Base-by-base conservation (phyloP, 164 flowering plant genomes). In the Vitis vinifera region DNA sequence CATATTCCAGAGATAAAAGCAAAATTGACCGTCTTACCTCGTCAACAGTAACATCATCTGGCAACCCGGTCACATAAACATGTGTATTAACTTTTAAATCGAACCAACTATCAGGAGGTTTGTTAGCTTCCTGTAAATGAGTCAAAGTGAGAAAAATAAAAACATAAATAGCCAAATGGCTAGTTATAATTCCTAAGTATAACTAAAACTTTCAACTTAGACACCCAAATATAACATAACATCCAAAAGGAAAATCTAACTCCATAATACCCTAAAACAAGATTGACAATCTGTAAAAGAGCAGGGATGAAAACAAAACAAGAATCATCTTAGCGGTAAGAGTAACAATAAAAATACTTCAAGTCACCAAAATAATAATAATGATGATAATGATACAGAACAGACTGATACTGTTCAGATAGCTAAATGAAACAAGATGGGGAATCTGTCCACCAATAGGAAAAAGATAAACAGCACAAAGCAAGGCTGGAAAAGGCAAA, bases 91-190 rank as follows among this genome's bases (percentile, higher is more conserved):
- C 89, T 79, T 96, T 96, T 69, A 96, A 79, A 59, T 96, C 99
- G 61, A 96, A 96, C 99, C 99, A 96, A 76, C 91, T 80, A 69
- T 96, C 99, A 55, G 99, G 99, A 71, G 94, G 94, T 72, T 93
- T 89, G 75, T 96, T 93, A 51, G 97, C 82, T 87, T 96, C 98
- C 99, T 95, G 88, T 27, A 76, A 78, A 71, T 23, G 31, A 56
- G 80, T 73, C 59, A 75, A 66, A 51, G 29, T 50, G 68, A 51
- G 5, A 5, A n/a, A 10, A 31, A 63, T 29, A 0, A 64, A 58
- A 60, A 60, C 29, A 11, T 16, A 49, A 56, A 56, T 55, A 4
- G 44, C 44, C 44, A 60, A 31, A 61, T 2, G 55, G 52, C 51
- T 53, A 17, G 29, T 31, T 15, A 55, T 55, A 15, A 23, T 51